Conservation (phyloP, 2,329 filamentous ascomycete genomes). For the Xylariomycetidae sp. region DNA sequence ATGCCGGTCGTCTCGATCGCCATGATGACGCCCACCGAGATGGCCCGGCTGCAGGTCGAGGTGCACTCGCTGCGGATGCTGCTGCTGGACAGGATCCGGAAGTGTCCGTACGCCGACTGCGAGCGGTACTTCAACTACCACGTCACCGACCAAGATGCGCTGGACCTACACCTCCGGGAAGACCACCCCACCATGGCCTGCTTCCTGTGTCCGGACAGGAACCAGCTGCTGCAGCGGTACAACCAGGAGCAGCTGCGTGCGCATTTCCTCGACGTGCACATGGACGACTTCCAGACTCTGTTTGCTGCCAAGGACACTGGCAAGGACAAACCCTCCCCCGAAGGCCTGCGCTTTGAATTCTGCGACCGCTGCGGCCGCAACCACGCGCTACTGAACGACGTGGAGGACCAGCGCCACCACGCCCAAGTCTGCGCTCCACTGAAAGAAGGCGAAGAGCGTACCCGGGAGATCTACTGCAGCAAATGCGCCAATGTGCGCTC, state of each 20-base stretch:
- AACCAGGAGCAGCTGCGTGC: slow-evolving; percentile 10
- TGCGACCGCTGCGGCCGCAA: slow-evolving; percentile 15
- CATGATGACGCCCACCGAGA: slow-evolving; percentile 36
- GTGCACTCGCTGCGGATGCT: slow-evolving; percentile 29
- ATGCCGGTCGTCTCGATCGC: slow-evolving; percentile 32
- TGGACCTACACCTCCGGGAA: slow-evolving; percentile 31
- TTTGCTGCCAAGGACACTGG: slow-evolving; percentile 4
- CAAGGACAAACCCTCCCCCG: background rate
- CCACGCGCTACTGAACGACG: background rate
- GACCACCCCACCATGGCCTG: slow-evolving; percentile 26
- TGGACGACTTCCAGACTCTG: slow-evolving; percentile 10
- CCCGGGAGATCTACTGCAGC: no score
- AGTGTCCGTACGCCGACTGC: slow-evolving; percentile 35
- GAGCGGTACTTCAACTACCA: slow-evolving; percentile 25
- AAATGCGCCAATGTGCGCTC: no score
- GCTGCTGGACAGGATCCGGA: slow-evolving; percentile 27
- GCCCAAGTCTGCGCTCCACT: no score
- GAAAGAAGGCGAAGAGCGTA: no score
- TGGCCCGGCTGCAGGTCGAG: slow-evolving; percentile 29
- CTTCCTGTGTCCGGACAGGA: slow-evolving; percentile 17
- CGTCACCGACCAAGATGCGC: slow-evolving; percentile 20
- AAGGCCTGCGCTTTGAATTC: background rate
- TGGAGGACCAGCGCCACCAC: background rate
- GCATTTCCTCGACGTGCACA: slow-evolving; percentile 18
- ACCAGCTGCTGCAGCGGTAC: slow-evolving; percentile 28